phyloP scores from a whole-genome alignment of 73 alveolate species.

The Paramecium caudatum region DNA sequence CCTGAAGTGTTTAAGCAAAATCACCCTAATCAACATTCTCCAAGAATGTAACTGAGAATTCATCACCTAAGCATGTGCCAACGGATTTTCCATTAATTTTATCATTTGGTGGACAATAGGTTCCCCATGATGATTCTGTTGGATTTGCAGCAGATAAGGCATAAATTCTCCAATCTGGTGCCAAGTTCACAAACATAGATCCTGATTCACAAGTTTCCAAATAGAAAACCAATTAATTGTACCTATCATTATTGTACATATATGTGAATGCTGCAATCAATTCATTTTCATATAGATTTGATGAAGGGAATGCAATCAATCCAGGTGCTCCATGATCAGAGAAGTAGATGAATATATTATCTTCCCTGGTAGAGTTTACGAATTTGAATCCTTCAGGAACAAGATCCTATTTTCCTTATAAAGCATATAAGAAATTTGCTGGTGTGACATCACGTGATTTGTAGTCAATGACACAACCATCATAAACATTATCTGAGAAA shows the following conservation, averaged over 20 bases:
- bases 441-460: constrained; percentile 94
- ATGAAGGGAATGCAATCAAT: constrained; percentile 90
- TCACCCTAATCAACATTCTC: constrained; percentile 93
- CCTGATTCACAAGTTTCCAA: constrained; percentile 99
- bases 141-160: constrained; percentile 98
- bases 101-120: constrained; percentile 95
- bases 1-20: constrained; percentile 84
- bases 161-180: constrained; percentile 81
- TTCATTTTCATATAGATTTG: constrained; percentile 88
- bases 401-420: constrained; percentile 26
- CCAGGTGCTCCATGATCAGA: constrained; percentile 98
- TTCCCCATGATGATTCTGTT: constrained; percentile 96
- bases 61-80: constrained; percentile 99
- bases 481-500: constrained; percentile 94
- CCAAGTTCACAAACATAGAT: constrained; percentile 91
- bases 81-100: constrained; percentile 92
- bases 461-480: constrained; percentile 96
- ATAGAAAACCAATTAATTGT: constrained; percentile 92
- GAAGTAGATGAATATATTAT: constrained; percentile 90
- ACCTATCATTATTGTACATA: constrained; percentile 93
- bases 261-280: constrained; percentile 82
- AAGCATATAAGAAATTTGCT: constrained; percentile 90
- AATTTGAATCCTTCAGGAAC: constrained; percentile 79
- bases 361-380: constrained; percentile 89
- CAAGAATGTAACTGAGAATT: constrained; percentile 96